Base-by-base conservation (phyloP, 2,329 filamentous ascomycete species). In the Penicillium psychrosexuale region DNA sequence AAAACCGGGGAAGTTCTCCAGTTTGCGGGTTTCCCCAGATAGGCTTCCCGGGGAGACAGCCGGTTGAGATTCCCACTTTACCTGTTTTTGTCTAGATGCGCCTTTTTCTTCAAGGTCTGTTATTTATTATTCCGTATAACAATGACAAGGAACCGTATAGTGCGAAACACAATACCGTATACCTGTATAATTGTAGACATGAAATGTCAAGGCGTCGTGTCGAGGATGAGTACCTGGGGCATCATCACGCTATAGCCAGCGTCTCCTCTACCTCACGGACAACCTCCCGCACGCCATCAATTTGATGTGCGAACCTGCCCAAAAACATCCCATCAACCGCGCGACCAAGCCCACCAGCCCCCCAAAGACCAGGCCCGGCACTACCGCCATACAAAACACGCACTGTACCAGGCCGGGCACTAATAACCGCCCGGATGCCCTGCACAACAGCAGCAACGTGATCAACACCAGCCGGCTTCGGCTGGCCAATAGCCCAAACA, bases 401-500 rank as follows among this genome's bases (percentile, higher is more conserved):
- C 48, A 84, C 86, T 5, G 77, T 69, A 0, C 84, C 87, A 11
- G 74, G 75, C 47, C 86, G 77, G 55, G 73, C 72, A 7, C 84
- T 69, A 27, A 83, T 79, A 11, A 83, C 71, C 6, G 66, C 66
- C 51, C 86, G 80, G 46, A 92, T 79, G 17, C 83, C 83, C 63
- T 80, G 80, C 15, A 88, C 85, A 2, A 94, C 89, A 36, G 78
- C 81, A 4, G 87, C 81, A 0, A 95, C 88, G 68, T 95, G 87
- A 58, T 86, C 85, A 17, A 86, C 82, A 8, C 81, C 81, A 0
- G 90, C 90, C 2, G 90, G 90, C 65, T 86, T 78, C 1, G 81
- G 77, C 9, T 89, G 86, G 0, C 90, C 90, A 71, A 94, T 95
- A 0, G 90, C 90, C 90, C 90, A 95, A 1, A 94, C 89, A 8